Evolutionary conservation across 2,329 filamentous ascomycete species (phyloP).

Genomic region (Stagonosporopsis rhizophila): DNA sequence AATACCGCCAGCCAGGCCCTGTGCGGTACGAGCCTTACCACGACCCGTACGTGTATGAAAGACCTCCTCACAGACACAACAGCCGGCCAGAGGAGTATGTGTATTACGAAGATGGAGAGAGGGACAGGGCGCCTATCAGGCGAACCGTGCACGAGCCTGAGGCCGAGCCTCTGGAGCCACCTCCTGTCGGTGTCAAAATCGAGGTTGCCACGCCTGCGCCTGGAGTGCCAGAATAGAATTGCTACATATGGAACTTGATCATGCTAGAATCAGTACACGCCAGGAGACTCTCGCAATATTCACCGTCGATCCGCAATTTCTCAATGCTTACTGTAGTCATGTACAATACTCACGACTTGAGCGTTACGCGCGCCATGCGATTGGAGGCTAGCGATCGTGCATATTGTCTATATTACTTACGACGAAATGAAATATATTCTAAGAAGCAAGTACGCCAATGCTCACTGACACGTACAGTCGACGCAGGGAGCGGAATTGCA

Average conservation of each 20-base stretch:
- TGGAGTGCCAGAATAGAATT: not conserved
- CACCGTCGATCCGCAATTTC: not conserved
- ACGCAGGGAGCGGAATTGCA: not conserved
- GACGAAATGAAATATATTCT: too few species aligned
- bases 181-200: constrained; percentile 12
- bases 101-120: constrained; percentile 44
- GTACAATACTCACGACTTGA: constrained; percentile 8
- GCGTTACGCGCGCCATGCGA: not conserved
- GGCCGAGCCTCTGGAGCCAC: constrained; percentile 10
- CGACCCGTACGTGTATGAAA: constrained; percentile 43
- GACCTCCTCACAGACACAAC: constrained; percentile 35
- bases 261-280: not conserved
- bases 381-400: constrained; percentile 1
- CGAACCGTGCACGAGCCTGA: constrained; percentile 9
- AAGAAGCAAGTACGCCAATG: too few species aligned
- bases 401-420: too few species aligned
- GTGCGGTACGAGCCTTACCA: constrained; percentile 39
- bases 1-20: constrained; percentile 25
- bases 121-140: constrained; percentile 26
- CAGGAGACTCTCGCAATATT: not conserved
- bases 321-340: not conserved
- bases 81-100: constrained; percentile 36
- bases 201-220: constrained; percentile 16
- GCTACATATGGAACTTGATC: not conserved
- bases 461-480: too few species aligned